Percentiles rank a stretch among this genome's conserved stretches.
phyloP scores from a whole-genome alignment of 2,329 filamentous ascomycete species.

The Neofusicoccum parvum region DNA sequence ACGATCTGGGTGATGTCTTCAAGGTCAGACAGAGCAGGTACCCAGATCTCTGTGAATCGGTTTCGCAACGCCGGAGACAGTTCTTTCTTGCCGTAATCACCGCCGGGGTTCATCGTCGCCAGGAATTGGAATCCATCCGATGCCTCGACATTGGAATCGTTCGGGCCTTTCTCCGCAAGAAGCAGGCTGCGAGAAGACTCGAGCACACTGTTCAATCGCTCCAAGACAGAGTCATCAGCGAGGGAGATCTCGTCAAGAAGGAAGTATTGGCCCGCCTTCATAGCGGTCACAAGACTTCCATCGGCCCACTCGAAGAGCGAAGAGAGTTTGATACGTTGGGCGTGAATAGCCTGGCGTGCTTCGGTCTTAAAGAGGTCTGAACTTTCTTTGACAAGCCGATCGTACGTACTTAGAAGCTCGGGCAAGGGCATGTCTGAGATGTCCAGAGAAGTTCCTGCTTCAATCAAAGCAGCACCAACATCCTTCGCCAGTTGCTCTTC shows the following conservation, averaged over 20 bases:
- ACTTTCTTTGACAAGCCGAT: slow-evolving; percentile 51
- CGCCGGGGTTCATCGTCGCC: slow-evolving; percentile 98
- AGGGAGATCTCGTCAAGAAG: slow-evolving; percentile 97
- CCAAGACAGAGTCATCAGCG: slow-evolving; percentile 94
- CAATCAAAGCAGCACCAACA: slow-evolving; percentile 48
- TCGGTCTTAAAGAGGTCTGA: slow-evolving; percentile 50
- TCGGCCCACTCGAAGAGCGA: slow-evolving; percentile 96
- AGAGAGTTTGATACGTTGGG: slow-evolving; percentile 64
- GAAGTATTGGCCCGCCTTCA: slow-evolving; percentile 88
- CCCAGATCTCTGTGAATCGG: slow-evolving; percentile 98
- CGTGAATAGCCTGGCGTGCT: slow-evolving; percentile 30
- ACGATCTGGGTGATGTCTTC: slow-evolving; percentile 90
- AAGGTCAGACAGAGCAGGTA: slow-evolving; percentile 80
- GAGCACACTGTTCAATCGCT: slow-evolving; percentile 93
- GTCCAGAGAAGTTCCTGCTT: neutral
- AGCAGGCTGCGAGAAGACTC: slow-evolving; percentile 85
- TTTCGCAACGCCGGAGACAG: slow-evolving; percentile 93
- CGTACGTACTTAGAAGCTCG: slow-evolving; percentile 62
- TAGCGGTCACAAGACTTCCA: slow-evolving; percentile 88
- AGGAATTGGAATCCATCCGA: slow-evolving; percentile 87
- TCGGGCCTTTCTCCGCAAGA: slow-evolving; percentile 88
- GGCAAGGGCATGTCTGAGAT: slow-evolving; percentile 17
- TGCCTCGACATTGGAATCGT: slow-evolving; percentile 78
- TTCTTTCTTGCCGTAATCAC: slow-evolving; percentile 97
- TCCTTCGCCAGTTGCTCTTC: slow-evolving; percentile 66